Evolutionary conservation across 208 protist species (phyloP).

Genomic region (Leishmania martiniquensis): DNA sequence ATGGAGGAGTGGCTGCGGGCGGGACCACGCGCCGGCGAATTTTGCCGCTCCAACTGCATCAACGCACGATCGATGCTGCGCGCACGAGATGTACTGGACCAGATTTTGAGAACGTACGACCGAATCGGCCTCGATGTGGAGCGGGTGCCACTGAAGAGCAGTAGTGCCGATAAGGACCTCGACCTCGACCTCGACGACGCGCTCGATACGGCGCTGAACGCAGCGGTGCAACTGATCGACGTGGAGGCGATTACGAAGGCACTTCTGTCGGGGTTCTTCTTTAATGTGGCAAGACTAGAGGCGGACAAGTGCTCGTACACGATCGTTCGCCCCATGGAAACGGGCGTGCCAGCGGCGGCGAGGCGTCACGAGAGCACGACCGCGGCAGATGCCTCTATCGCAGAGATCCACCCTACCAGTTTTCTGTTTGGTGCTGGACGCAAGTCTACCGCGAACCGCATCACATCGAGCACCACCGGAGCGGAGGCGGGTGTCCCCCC

Average conservation of each 20-base stretch:
- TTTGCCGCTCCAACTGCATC: constrained; percentile 79
- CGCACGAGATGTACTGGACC: constrained; percentile 86
- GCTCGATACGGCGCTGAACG: constrained; percentile 16
- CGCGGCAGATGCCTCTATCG: constrained; percentile 32
- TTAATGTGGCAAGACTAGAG: constrained; percentile 88
- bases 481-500: constrained; percentile 12
- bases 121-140: constrained; percentile 73
- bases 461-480: not conserved
- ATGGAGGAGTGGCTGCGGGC: constrained; percentile 87
- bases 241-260: constrained; percentile 72
- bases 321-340: constrained; percentile 82
- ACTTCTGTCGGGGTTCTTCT: constrained; percentile 88
- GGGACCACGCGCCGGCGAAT: constrained; percentile 67
- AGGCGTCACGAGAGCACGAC: constrained; percentile 10
- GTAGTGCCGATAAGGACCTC: not conserved
- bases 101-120: constrained; percentile 85
- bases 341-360: constrained; percentile 23
- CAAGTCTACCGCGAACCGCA: constrained; percentile 11
- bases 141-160: not conserved
- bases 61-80: constrained; percentile 71
- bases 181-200: constrained; percentile 18
- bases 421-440: constrained; percentile 65
- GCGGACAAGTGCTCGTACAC: constrained; percentile 73
- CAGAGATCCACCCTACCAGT: constrained; percentile 84
- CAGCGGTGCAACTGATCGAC: constrained; percentile 33